phyloP scores from a whole-genome alignment of 306 rosid species.

The Sindora glabra region DNA sequence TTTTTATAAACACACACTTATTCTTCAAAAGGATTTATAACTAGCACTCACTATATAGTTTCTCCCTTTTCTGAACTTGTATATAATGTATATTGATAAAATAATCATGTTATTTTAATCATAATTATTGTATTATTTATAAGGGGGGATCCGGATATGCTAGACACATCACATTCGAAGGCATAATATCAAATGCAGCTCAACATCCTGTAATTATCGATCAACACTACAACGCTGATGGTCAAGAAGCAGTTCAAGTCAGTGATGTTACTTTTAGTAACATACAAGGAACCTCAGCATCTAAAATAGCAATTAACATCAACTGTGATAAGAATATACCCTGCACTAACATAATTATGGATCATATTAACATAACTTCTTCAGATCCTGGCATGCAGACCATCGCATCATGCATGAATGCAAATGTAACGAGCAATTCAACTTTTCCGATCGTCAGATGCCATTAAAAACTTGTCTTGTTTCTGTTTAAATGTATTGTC shows the following conservation, averaged over 20 bases:
- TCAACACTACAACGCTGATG: constrained; percentile 3
- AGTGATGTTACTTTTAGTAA: constrained; percentile 26
- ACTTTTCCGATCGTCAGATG: too few species aligned
- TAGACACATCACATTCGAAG: constrained; percentile 27
- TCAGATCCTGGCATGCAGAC: background rate
- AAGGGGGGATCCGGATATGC: constrained; percentile 53
- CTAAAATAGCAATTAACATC: constrained; percentile 3
- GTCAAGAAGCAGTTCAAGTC: constrained; percentile 5
- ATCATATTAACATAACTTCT: background rate
- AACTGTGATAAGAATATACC: constrained; percentile 12
- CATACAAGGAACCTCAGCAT: constrained; percentile 25
- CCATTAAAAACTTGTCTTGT: too few species aligned
- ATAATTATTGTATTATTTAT: background rate
- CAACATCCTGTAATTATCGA: constrained; percentile 32
- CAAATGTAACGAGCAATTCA: too few species aligned
- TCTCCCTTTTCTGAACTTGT: too few species aligned
- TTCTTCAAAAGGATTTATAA: too few species aligned
- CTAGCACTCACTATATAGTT: too few species aligned
- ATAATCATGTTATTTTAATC: background rate
- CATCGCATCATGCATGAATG: constrained; percentile 19
- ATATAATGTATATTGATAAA: too few species aligned
- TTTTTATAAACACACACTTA: too few species aligned
- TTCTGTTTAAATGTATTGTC: too few species aligned
- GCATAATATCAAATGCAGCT: constrained; percentile 6
- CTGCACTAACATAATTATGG: constrained; percentile 17